phyloP scores from a whole-genome alignment of 1,139 yeast species.

The Suhomyces atakaporum region DNA sequence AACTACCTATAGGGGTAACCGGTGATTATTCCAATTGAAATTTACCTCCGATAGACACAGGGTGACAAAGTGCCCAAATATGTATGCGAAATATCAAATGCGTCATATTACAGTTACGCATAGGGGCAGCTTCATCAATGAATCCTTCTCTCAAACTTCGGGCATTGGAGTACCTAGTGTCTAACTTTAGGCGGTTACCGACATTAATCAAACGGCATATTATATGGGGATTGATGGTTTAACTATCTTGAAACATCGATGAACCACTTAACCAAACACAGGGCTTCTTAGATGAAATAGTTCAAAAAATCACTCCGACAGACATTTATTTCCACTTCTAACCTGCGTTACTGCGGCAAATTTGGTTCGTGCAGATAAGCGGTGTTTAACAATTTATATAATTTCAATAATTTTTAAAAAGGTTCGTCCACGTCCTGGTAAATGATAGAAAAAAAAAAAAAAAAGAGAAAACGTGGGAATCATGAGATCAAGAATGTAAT shows the following conservation, averaged over 20 bases:
- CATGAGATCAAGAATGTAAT: too few species aligned
- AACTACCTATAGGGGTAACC: neutral
- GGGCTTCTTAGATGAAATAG: neutral
- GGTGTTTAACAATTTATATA: too few species aligned
- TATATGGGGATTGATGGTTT: too few species aligned
- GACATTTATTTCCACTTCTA: neutral
- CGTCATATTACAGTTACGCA: too few species aligned
- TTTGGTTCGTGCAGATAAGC: neutral
- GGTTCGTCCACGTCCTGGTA: too few species aligned
- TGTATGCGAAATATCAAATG: neutral
- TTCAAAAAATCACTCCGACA: neutral
- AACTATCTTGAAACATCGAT: neutral
- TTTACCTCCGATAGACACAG: neutral
- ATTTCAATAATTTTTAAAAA: too few species aligned
- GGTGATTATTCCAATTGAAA: neutral
- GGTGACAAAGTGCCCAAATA: neutral
- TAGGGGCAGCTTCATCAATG: too few species aligned
- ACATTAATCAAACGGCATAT: neutral
- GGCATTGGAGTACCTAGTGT: neutral
- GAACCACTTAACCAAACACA: neutral
- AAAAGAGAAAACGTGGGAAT: too few species aligned
- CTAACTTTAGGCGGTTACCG: neutral
- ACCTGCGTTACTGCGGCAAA: slow-evolving; percentile 2
- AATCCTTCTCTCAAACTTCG: neutral
- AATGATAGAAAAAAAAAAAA: too few species aligned